Percentiles rank a stretch among this genome's conserved stretches.
Evolutionary conservation across 208 protist genomes (phyloP).

Genomic region (Naegleria lovaniensis): DNA sequence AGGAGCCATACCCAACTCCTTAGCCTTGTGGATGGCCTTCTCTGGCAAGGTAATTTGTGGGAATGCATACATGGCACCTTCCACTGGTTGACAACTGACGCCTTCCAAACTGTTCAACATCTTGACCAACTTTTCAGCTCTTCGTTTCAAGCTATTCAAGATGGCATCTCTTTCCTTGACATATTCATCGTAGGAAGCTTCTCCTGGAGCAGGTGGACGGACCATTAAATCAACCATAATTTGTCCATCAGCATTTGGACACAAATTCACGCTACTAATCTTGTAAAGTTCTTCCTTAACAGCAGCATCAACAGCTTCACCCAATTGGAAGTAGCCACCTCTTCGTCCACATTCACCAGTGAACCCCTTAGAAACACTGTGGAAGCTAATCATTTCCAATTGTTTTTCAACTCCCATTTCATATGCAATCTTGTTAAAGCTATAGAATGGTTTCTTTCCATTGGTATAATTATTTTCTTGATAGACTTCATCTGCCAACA

Average conservation of each 20-base stretch:
- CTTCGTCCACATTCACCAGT: slow-evolving; percentile 94
- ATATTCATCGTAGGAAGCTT: slow-evolving; percentile 78
- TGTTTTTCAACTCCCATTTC: neutral
- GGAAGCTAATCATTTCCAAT: slow-evolving; percentile 88
- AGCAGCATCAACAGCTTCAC: slow-evolving; percentile 44
- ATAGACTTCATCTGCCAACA: slow-evolving; percentile 98
- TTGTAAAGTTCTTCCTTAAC: slow-evolving; percentile 85
- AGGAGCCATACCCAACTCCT: slow-evolving; percentile 59
- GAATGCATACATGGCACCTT: slow-evolving; percentile 98
- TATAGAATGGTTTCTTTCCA: slow-evolving; percentile 64
- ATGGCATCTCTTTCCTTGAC: slow-evolving; percentile 69
- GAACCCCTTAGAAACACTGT: slow-evolving; percentile 97
- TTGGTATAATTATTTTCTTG: slow-evolving; percentile 92
- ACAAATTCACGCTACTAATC: slow-evolving; percentile 86
- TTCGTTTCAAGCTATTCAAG: slow-evolving; percentile 54
- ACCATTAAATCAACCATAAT: slow-evolving; percentile 89
- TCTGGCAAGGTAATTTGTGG: slow-evolving; percentile 77
- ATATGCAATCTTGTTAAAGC: slow-evolving; percentile 72
- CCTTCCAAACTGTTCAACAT: slow-evolving; percentile 83
- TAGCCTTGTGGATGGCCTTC: slow-evolving; percentile 61
- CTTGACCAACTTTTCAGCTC: slow-evolving; percentile 59
- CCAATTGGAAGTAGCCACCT: slow-evolving; percentile 93
- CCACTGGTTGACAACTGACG: slow-evolving; percentile 76
- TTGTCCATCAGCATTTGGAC: slow-evolving; percentile 91
- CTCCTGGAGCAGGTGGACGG: slow-evolving; percentile 76